These are phyloP conservation scores for Ceratocystis ficicola DNA, from an alignment of 2,329 filamentous ascomycete genomes.

Conservation along the genomic window DNA sequence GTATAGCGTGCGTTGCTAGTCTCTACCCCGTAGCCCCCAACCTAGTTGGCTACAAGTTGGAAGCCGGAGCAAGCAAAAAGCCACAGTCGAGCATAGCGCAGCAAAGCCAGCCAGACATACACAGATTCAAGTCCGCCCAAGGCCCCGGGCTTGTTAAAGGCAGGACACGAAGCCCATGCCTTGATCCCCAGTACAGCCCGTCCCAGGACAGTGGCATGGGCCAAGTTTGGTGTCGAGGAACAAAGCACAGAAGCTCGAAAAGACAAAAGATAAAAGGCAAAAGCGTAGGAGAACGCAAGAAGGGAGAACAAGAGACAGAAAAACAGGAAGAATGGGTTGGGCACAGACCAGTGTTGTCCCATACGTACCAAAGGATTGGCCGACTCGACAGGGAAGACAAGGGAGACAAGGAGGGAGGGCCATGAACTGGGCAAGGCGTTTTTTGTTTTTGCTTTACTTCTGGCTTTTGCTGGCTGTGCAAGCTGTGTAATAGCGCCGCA, in stretches of 20 bases:
- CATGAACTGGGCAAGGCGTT: neutral
- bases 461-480: neutral
- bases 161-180: neutral
- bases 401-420: neutral
- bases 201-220: neutral
- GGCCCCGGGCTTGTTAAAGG: neutral
- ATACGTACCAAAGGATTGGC: slow-evolving; percentile 6
- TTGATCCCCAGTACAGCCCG: neutral
- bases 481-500: neutral
- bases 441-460: no score
- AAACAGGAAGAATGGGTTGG: no score
- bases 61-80: no score
- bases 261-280: no score
- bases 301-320: no score
- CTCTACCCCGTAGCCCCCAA: no score
- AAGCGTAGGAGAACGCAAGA: no score
- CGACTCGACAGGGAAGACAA: neutral
- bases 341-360: slow-evolving; percentile 8
- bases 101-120: neutral
- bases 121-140: slow-evolving; percentile 3
- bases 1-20: no score
- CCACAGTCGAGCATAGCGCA: neutral
- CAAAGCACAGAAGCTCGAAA: neutral
- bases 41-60: no score
- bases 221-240: slow-evolving; percentile 1